phyloP scores from a whole-genome alignment of 2,329 filamentous ascomycete genomes.

The Pseudogymnoascus destructans region DNA sequence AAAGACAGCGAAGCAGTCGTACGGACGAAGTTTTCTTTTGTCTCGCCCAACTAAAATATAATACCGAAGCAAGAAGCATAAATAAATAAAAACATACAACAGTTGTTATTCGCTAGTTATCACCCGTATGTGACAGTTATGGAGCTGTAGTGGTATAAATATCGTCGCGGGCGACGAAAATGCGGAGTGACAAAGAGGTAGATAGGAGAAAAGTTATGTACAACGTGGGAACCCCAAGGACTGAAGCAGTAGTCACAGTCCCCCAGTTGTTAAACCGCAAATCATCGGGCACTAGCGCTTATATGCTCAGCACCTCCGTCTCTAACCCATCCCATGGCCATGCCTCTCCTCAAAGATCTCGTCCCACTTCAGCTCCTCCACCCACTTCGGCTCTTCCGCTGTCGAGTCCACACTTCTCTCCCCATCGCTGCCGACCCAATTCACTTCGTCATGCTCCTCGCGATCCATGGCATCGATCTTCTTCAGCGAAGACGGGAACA shows the following conservation, averaged over 20 bases:
- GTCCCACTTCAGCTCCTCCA: not conserved
- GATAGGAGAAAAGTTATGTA: not conserved
- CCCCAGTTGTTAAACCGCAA: not conserved
- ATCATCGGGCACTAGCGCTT: not conserved
- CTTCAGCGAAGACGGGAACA: not conserved
- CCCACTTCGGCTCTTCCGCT: not conserved
- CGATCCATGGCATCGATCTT: not conserved
- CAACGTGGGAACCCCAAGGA: not conserved
- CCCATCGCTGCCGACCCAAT: not conserved
- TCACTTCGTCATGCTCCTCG: not conserved
- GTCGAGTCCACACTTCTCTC: not conserved
- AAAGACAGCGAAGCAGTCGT: not conserved
- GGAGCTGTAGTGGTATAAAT: not conserved
- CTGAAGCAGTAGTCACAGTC: not conserved
- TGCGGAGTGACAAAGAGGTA: not conserved
- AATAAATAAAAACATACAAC: not conserved
- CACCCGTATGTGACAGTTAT: not conserved
- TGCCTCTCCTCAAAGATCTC: not conserved
- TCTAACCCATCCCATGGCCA: constrained; percentile 28
- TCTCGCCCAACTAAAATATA: not conserved
- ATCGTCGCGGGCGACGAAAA: not conserved
- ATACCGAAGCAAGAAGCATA: not conserved
- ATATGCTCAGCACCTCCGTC: constrained; percentile 18
- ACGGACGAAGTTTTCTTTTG: not conserved
- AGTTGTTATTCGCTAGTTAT: not conserved